Conservation (phyloP, 768 basidiomycete genomes). For the Hirschioporus abietinus region DNA sequence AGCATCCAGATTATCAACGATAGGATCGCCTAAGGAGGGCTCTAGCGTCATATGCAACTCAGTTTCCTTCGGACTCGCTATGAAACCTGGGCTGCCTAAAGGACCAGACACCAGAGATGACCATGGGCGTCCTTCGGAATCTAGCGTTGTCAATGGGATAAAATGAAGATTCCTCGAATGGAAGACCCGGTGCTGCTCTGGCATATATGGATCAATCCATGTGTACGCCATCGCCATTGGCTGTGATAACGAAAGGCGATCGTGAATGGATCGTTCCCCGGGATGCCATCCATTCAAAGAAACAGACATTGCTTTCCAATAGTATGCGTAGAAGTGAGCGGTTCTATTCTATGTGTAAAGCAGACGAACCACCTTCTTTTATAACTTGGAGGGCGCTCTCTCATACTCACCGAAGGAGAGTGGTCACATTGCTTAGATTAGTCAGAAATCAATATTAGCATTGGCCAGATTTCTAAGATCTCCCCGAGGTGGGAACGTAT, state of each 20-base stretch:
- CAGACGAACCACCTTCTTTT: neutral
- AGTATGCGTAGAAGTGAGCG: neutral
- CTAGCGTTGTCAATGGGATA: slow-evolving; percentile 52
- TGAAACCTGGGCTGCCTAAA: slow-evolving; percentile 43
- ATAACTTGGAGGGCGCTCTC: neutral
- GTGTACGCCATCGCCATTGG: slow-evolving; percentile 33
- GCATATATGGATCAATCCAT: slow-evolving; percentile 40
- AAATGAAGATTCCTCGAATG: slow-evolving; percentile 46
- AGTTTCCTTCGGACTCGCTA: slow-evolving; percentile 30
- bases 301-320: slow-evolving; percentile 15
- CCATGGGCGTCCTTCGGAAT: slow-evolving; percentile 50
- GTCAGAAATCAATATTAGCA: neutral
- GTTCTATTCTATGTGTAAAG: neutral
- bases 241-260: slow-evolving; percentile 37
- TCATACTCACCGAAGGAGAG: neutral
- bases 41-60: slow-evolving; percentile 34
- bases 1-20: slow-evolving; percentile 28
- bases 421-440: neutral
- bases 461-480: neutral
- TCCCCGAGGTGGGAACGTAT: neutral
- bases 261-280: slow-evolving; percentile 48
- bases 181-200: slow-evolving; percentile 44
- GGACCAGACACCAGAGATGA: slow-evolving; percentile 45
- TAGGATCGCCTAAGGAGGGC: slow-evolving; percentile 53
- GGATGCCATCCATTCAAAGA: slow-evolving; percentile 32